Conservation (phyloP, 768 basidiomycete genomes). For the Phlebiopsis gigantea region DNA sequence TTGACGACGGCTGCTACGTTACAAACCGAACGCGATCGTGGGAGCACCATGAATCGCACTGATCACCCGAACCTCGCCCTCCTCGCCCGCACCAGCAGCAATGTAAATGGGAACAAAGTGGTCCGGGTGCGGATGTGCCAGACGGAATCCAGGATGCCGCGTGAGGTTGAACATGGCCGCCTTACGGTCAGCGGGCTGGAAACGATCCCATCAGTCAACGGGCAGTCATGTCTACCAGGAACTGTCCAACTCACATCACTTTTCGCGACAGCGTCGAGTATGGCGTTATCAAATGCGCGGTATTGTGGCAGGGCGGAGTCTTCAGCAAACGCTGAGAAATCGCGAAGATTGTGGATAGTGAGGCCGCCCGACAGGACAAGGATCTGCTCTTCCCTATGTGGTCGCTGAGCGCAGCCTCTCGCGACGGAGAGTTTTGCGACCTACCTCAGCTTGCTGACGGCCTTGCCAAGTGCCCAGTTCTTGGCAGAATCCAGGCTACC, state of each 20-base stretch:
- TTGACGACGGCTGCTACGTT: neutral
- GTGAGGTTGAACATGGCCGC: conserved; percentile 49
- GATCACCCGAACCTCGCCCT: conserved; percentile 44
- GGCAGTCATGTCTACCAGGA: neutral
- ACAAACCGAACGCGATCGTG: conserved; percentile 64
- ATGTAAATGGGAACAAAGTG: conserved; percentile 80
- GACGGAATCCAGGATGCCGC: conserved; percentile 56
- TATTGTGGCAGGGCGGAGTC: conserved; percentile 41
- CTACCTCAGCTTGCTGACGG: conserved; percentile 53
- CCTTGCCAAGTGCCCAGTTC: conserved; percentile 64
- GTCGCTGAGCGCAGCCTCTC: neutral
- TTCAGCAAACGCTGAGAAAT: conserved; percentile 45
- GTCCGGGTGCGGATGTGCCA: conserved; percentile 71
- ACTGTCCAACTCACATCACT: conserved; percentile 38
- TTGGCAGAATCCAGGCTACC: conserved; percentile 49
- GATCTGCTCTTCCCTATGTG: conserved; percentile 53
- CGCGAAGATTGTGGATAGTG: conserved; percentile 60
- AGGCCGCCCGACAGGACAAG: conserved; percentile 70
- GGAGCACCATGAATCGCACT: conserved; percentile 51
- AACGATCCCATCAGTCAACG: neutral
- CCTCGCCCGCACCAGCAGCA: conserved; percentile 67
- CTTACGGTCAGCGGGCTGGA: conserved; percentile 47
- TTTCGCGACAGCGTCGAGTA: conserved; percentile 47
- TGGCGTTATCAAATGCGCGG: conserved; percentile 55
- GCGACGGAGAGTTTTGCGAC: neutral